Base-by-base conservation (phyloP, 2,329 filamentous ascomycete genomes). In the Colletotrichum camelliae region DNA sequence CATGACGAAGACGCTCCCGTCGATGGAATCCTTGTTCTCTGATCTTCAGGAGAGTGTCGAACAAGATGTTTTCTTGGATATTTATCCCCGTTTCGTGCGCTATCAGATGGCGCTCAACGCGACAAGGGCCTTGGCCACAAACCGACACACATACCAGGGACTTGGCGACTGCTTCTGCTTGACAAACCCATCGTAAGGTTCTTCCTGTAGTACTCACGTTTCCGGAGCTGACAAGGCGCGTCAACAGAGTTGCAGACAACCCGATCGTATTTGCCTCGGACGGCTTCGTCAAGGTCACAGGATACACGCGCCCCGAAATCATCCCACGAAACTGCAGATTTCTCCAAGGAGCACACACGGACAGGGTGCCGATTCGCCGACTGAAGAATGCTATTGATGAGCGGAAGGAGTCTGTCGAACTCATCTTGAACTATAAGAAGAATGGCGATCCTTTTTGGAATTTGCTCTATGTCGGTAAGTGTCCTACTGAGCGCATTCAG, bases 141-240 rank as follows among this genome's bases (percentile, higher is more conserved):
- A 80, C 10, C 77, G 79, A 7, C 82, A 82, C 7, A 79, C 84
- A 69, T 92, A 88, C 69, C 87, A 88, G 5, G 91, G 91, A 0
- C 84, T 93, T 0, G 91, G 90, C 6, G 87, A 90, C 67, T 90
- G 90, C 48, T 92, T 93, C 77, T 91, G 90, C 71, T 79, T 93
- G 15, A 91, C 89, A 1, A 88, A 92, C 79, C 88, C 89, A 4
- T 18, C 15, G 74, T 76, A 61, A 75, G 66, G 43, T 24, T 3
- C 8, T 15, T 18, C 1, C 3, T 7, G 9, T 24, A 15, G 58
- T 10, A 33, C 10, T n/a, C 4, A n/a, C 0, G 0, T 13, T 21
- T 13, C 2, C 10, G 58, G 21, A 33, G 58, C 58, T 61, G 9
- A 61, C 9, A 1, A 7, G 9, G 24, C 27, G 27, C 8, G 31